phyloP scores from a whole-genome alignment of 768 basidiomycete species.

The Hydnomerulius pinastri region DNA sequence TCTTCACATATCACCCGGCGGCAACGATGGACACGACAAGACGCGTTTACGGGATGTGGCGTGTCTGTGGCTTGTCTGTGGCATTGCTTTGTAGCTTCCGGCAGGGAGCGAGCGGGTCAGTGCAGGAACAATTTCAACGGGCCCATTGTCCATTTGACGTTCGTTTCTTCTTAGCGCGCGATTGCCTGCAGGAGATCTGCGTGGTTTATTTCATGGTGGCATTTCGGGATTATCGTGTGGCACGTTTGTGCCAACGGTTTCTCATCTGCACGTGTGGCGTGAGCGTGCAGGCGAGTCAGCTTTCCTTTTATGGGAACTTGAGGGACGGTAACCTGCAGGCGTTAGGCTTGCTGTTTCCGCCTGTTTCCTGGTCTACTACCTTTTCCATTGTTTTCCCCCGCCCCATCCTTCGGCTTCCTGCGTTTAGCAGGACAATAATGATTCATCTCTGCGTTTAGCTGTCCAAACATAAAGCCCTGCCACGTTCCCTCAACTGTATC shows the following conservation, averaged over 20 bases:
- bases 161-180: not conserved
- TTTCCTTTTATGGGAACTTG: conserved; percentile 25
- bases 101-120: not conserved
- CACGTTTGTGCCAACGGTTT: no score
- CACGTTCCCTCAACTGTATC: conserved; percentile 37
- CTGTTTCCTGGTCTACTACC: conserved; percentile 2
- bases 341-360: conserved; percentile 24
- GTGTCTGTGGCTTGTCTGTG: no score
- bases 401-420: conserved; percentile 22
- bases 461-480: conserved; percentile 29
- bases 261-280: conserved; percentile 3
- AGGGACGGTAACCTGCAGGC: conserved; percentile 11
- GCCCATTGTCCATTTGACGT: not conserved
- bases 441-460: conserved; percentile 18
- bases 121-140: not conserved
- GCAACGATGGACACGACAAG: not conserved
- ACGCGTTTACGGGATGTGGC: conserved; percentile 1
- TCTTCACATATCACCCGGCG: conserved; percentile 6
- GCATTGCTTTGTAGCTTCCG: conserved; percentile 4
- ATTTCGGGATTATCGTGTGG: no score
- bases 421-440: conserved; percentile 22
- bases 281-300: conserved; percentile 20
- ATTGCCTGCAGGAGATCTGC: not conserved
- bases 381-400: conserved; percentile 21
- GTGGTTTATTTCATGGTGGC: not conserved